Conservation (phyloP, 768 basidiomycete species). For the Daedaleopsis nitida region DNA sequence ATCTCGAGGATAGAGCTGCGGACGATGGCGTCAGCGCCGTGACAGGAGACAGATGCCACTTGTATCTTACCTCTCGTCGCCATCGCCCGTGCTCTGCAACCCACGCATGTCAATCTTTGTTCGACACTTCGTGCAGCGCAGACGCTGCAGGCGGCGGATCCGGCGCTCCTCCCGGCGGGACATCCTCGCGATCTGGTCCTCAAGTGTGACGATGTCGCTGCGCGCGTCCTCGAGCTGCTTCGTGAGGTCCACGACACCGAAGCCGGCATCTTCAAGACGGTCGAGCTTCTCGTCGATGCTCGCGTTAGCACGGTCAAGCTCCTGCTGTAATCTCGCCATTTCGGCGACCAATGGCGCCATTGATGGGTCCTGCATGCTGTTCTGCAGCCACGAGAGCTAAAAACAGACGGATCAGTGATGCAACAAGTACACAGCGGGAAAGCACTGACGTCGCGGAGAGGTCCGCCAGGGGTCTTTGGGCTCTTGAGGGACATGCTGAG, state of each 20-base stretch:
- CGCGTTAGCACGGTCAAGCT: slow-evolving; percentile 79
- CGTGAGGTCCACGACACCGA: slow-evolving; percentile 71
- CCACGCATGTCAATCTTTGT: slow-evolving; percentile 57
- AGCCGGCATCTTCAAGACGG: slow-evolving; percentile 78
- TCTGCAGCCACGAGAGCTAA: slow-evolving; percentile 76
- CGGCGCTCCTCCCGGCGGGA: slow-evolving; percentile 72
- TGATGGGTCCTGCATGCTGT: slow-evolving; percentile 55
- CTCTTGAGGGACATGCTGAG: slow-evolving; percentile 66
- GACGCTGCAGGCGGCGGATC: slow-evolving; percentile 56
- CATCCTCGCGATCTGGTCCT: slow-evolving; percentile 70
- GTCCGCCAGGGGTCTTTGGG: slow-evolving; percentile 79
- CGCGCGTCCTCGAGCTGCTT: slow-evolving; percentile 74
- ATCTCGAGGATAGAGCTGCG: slow-evolving; percentile 55
- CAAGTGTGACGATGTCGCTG: slow-evolving; percentile 51
- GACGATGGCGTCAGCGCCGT: background rate
- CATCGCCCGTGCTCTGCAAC: slow-evolving; percentile 41
- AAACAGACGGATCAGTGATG: slow-evolving; percentile 16
- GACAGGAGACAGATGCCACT: no score
- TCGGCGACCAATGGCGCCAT: slow-evolving; percentile 68
- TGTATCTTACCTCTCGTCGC: slow-evolving; percentile 61
- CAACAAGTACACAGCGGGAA: background rate
- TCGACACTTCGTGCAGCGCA: slow-evolving; percentile 70
- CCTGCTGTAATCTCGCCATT: slow-evolving; percentile 69
- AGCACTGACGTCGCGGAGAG: slow-evolving; percentile 69
- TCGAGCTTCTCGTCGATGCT: slow-evolving; percentile 89